Evolutionary conservation across 2,329 filamentous ascomycete genomes (phyloP).

Genomic region (Claviceps fusiformis): DNA sequence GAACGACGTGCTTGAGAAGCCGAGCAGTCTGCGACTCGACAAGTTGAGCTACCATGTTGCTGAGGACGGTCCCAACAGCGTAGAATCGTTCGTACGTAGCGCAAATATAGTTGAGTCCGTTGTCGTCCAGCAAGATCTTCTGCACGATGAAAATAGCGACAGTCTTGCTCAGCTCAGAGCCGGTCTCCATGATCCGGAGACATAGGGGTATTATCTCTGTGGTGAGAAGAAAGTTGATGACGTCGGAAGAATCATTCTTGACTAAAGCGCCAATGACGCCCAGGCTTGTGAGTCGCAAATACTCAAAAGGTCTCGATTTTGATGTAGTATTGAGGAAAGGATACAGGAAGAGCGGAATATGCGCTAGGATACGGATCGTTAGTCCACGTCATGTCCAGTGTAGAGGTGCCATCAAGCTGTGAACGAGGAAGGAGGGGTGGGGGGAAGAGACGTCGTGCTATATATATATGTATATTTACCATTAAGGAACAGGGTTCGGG

Average conservation of each 20-base stretch:
- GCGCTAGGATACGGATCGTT: slow-evolving; percentile 43
- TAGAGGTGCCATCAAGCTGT: not conserved
- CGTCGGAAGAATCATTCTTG: slow-evolving; percentile 96
- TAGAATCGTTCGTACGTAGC: slow-evolving; percentile 98
- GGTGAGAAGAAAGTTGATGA: slow-evolving; percentile 96
- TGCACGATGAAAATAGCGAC: slow-evolving; percentile 99
- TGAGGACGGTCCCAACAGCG: slow-evolving; percentile 89
- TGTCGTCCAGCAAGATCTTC: slow-evolving; percentile 94
- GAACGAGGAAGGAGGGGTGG: not conserved
- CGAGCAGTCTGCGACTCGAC: slow-evolving; percentile 96
- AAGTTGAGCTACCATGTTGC: slow-evolving; percentile 96
- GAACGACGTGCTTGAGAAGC: slow-evolving; percentile 90
- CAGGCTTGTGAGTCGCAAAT: slow-evolving; percentile 85
- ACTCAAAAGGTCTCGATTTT: slow-evolving; percentile 94
- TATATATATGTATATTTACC: slow-evolving; percentile 38
- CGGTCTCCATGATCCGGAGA: slow-evolving; percentile 97
- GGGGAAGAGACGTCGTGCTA: no score
- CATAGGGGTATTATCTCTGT: slow-evolving; percentile 98
- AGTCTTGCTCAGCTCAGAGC: slow-evolving; percentile 95
- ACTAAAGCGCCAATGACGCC: slow-evolving; percentile 94
- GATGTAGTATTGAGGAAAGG: slow-evolving; percentile 98
- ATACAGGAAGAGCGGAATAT: slow-evolving; percentile 95
- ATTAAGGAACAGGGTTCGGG: slow-evolving; percentile 80
- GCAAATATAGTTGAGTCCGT: slow-evolving; percentile 94
- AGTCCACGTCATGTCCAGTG: not conserved